A percentile compares a stretch with the other conserved stretches of the same genome.
Conservation (phyloP, 106 monocot species). For the Dioscorea zingiberensis region DNA sequence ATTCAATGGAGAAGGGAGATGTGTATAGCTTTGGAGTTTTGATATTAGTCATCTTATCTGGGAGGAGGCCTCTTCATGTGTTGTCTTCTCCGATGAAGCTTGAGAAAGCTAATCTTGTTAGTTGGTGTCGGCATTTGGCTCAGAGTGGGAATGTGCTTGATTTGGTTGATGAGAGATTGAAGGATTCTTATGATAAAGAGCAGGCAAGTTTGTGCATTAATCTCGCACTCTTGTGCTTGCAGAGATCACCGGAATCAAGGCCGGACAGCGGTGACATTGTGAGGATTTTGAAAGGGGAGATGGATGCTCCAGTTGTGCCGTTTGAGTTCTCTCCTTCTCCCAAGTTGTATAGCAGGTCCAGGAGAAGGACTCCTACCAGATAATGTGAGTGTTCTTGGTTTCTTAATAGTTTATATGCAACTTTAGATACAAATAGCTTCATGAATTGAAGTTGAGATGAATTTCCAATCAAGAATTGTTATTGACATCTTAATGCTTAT, state of each 20-base stretch:
- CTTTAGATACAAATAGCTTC: no score
- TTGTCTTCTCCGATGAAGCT: slow-evolving; percentile 64
- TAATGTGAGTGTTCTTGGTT: slow-evolving; percentile 13
- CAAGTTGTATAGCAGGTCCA: slow-evolving; percentile 8
- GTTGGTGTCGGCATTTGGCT: slow-evolving; percentile 69
- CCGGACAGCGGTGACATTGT: slow-evolving; percentile 72
- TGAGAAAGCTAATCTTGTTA: slow-evolving; percentile 69
- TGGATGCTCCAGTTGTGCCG: slow-evolving; percentile 43
- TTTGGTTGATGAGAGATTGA: slow-evolving; percentile 69
- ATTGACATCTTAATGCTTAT: no score
- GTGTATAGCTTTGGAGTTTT: slow-evolving; percentile 79
- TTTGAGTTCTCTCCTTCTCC: slow-evolving; percentile 71
- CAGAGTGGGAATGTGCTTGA: slow-evolving; percentile 50
- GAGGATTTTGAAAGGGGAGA: slow-evolving; percentile 68
- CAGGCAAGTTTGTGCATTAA: slow-evolving; percentile 57
- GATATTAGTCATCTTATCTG: slow-evolving; percentile 70
- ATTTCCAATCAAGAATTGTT: no score
- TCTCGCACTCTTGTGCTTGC: slow-evolving; percentile 71
- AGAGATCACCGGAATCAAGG: slow-evolving; percentile 67
- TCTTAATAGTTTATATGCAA: not conserved
- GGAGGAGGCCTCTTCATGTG: slow-evolving; percentile 72
- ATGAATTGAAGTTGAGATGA: no score
- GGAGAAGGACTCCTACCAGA: slow-evolving; percentile 19
- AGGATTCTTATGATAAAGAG: slow-evolving; percentile 41
- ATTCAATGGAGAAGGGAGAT: slow-evolving; percentile 68